Base-by-base conservation (phyloP, 164 flowering plant species). In the Nymphaea thermarum region DNA sequence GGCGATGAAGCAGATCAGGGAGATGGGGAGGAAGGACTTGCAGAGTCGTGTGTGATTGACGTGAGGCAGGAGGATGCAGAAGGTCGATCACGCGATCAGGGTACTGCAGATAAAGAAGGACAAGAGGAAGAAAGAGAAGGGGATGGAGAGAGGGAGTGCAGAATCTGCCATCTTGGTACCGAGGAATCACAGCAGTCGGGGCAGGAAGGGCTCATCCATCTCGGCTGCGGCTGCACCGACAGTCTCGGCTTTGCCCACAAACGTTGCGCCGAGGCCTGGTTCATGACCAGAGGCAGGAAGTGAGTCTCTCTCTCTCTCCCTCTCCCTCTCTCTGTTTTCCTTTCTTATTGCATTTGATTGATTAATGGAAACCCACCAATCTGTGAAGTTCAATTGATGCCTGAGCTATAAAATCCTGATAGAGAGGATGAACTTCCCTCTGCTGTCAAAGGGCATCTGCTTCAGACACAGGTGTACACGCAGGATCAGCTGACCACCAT, bases 181-280 rank as follows among this genome's bases (percentile, higher is more conserved):
- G 36, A 25, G 36, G 36, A 25, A 6, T 7, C 7, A 47, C 77
- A 82, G 11, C 88, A 81, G 12, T 82, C 71, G 57, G 64, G 73
- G 0, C 63, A 47, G 60, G 43, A 70, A 43, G 88, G 83, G 25
- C 71, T 93, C 43, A 82, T 86, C 60, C 80, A 76, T 70, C 89
- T 90, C 68, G 97, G 98, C 66, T 93, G 98, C 67, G 82, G 80
- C 1, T 93, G 98, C 73, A 89, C 86, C 74, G 87, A 76, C 43
- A 97, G 90, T 71, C 91, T 93, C 43, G 96, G 90, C 4, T 67
- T 75, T 74, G 87, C 91, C 0, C 97, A 93, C 74, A 71, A 62
- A 62, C 82, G 76, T 67, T 93, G 98, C 63, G 97, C 96, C 6
- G 96, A 90, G 78, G 84, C 91, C 2, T 93, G 98, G 98, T 93